Evolutionary conservation across 441 rosid species (phyloP).

Genomic region (Adansonia grandidieri): DNA sequence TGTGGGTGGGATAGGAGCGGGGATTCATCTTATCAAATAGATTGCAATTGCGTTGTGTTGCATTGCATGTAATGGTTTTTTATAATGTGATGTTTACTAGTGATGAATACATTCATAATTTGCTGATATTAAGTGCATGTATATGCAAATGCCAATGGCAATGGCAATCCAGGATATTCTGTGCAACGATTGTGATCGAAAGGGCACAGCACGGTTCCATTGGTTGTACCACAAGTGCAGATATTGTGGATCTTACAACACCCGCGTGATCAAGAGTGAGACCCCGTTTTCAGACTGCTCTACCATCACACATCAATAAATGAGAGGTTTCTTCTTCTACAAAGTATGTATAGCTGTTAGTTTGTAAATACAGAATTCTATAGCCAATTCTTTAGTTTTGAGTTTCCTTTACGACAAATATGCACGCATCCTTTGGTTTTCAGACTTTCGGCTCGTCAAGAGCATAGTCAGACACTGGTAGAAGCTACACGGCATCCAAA

Average conservation of each 20-base stretch:
- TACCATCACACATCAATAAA: constrained; percentile 25
- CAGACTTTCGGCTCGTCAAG: background rate
- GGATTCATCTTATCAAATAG: background rate
- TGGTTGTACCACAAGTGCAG: constrained; percentile 94
- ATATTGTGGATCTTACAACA: constrained; percentile 84
- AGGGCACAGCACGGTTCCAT: constrained; percentile 75
- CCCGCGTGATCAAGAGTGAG: constrained; percentile 73
- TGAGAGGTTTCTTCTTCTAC: constrained; percentile 17
- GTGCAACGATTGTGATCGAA: constrained; percentile 86
- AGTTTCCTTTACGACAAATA: too few relatives aligned
- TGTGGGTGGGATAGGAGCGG: background rate
- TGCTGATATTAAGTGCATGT: background rate
- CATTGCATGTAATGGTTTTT: background rate
- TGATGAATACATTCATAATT: background rate
- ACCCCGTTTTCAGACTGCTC: constrained; percentile 40
- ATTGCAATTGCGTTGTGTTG: background rate
- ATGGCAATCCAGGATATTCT: constrained; percentile 62
- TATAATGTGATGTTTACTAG: background rate
- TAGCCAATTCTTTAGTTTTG: constrained; percentile 4
- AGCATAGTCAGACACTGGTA: constrained; percentile 20
- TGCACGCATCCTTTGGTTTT: background rate
- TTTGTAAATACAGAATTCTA: constrained; percentile 32
- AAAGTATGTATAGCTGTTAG: constrained; percentile 18
- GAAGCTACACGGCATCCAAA: constrained; percentile 15
- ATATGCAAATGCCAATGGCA: too few relatives aligned